These are phyloP conservation scores for Ustilaginoidea virens DNA, from an alignment of 2,329 filamentous ascomycete species.

Conservation along the genomic window DNA sequence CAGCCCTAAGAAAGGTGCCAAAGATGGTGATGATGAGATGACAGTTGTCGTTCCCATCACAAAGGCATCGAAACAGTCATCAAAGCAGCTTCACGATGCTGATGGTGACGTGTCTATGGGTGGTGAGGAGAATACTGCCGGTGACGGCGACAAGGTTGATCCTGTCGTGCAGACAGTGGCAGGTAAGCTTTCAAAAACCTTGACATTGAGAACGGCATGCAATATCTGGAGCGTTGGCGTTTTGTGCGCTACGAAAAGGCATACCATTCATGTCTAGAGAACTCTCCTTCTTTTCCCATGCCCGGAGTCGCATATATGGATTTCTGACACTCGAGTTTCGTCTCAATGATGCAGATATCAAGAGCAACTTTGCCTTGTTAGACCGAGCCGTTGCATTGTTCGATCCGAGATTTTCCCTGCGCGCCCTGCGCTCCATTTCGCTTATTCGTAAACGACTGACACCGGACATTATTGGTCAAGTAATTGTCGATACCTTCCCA, in stretches of 20 bases:
- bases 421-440: conserved; percentile 88
- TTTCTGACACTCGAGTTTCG: too few species aligned
- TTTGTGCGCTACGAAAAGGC: too few species aligned
- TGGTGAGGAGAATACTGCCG: conserved; percentile 38
- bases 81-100: conserved; percentile 39
- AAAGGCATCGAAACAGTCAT: conserved; percentile 45
- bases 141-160: conserved; percentile 42
- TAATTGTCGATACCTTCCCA: conserved; percentile 68
- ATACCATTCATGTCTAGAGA: too few species aligned
- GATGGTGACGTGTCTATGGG: conserved; percentile 62
- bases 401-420: conserved; percentile 86
- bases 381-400: conserved; percentile 87
- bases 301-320: too few species aligned
- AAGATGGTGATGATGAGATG: conserved; percentile 65
- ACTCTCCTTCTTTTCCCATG: too few species aligned
- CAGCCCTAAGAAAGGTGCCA: conserved; percentile 47
- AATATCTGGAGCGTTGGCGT: too few species aligned
- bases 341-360: too few species aligned
- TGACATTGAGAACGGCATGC: too few species aligned
- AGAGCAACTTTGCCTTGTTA: conserved; percentile 80
- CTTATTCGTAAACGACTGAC: conserved; percentile 85
- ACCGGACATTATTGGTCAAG: conserved; percentile 64
- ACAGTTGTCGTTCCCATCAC: conserved; percentile 64
- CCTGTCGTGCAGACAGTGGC: conserved; percentile 42
- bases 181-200: conserved; percentile 33